Conservation (phyloP, 345 rosid genomes). For the Aquilaria malaccensis region DNA sequence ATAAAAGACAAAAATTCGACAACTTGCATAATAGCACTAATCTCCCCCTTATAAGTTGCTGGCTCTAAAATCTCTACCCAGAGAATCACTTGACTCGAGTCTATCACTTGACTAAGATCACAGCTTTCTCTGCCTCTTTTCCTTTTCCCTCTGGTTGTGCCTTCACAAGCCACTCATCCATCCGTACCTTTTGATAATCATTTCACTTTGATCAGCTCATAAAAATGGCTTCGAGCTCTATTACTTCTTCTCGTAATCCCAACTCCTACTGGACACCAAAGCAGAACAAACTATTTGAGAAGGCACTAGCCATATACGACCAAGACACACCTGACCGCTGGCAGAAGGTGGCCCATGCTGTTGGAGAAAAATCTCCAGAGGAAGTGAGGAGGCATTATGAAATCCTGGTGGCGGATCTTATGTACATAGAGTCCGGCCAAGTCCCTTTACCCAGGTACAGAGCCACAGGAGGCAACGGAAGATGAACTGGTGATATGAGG, state of each 20-base stretch:
- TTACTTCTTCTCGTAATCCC: constrained; percentile 34
- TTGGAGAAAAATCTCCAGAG: constrained; percentile 70
- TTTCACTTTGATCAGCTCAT: constrained; percentile 2
- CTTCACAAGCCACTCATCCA: background rate
- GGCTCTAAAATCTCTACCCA: constrained; percentile 25
- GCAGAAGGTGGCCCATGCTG: constrained; percentile 78
- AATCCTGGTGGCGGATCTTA: constrained; percentile 69
- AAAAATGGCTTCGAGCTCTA: constrained; percentile 44
- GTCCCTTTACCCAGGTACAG: constrained; percentile 66
- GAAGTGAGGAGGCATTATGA: constrained; percentile 87
- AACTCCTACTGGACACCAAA: constrained; percentile 56
- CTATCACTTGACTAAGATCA: constrained; percentile 25
- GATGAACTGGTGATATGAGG: constrained; percentile 38
- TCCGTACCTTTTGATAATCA: constrained; percentile 1
- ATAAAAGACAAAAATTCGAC: constrained; percentile 19
- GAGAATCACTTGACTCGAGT: constrained; percentile 34
- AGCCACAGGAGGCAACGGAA: constrained; percentile 22
- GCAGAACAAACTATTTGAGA: constrained; percentile 83
- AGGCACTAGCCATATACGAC: constrained; percentile 73
- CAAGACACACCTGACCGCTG: constrained; percentile 92
- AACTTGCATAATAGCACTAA: constrained; percentile 33
- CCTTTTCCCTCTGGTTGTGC: background rate
- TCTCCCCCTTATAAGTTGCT: constrained; percentile 36
- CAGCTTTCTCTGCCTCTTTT: constrained; percentile 7
- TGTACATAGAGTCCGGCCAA: constrained; percentile 59